Percentiles rank a stretch among this genome's conserved stretches.
phyloP scores from a whole-genome alignment of 2,329 filamentous ascomycete species.

The Arthrobotrys megalospora region DNA sequence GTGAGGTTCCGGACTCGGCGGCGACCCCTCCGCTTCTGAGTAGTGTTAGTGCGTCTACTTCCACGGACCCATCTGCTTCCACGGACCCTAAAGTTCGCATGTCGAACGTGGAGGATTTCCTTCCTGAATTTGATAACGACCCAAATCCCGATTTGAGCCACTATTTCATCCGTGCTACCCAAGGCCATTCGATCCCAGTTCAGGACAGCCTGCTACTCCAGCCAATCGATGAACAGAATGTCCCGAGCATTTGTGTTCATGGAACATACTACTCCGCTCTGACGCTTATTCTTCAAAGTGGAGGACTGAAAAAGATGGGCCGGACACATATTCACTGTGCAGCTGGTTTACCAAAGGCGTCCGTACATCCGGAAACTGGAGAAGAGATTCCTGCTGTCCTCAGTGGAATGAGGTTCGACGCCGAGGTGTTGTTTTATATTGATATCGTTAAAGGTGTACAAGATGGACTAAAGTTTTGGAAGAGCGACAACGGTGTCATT shows the following conservation, averaged over 20 bases:
- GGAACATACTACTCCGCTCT: conserved; percentile 90
- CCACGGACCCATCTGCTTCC: conserved; percentile 62
- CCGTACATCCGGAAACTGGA: conserved; percentile 50
- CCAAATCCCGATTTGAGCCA: conserved; percentile 72
- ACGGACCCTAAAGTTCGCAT: conserved; percentile 65
- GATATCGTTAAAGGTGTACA: conserved; percentile 78
- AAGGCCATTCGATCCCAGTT: conserved; percentile 87
- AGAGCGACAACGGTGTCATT: conserved; percentile 83
- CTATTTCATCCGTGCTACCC: conserved; percentile 93
- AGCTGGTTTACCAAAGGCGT: conserved; percentile 72
- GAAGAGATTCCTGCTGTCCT: conserved; percentile 71
- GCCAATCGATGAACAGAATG: conserved; percentile 72
- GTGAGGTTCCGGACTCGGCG: conserved; percentile 65
- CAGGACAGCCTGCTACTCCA: conserved; percentile 80
- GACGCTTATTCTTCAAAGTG: conserved; percentile 79
- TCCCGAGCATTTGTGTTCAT: conserved; percentile 82
- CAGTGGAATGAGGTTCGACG: conserved; percentile 84
- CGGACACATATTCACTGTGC: conserved; percentile 93
- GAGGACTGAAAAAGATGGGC: conserved; percentile 84
- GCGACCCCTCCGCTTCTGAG: conserved; percentile 63
- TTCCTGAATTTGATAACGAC: conserved; percentile 64
- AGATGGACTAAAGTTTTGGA: conserved; percentile 78
- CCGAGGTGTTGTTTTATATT: conserved; percentile 83
- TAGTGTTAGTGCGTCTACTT: conserved; percentile 61
- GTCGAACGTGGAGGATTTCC: conserved; percentile 67